A percentile compares a stretch with the other conserved stretches of the same genome.
These are phyloP conservation scores for Cystofilobasidium bisporidii DNA, from an alignment of 768 basidiomycete species.

Conservation along the genomic window DNA sequence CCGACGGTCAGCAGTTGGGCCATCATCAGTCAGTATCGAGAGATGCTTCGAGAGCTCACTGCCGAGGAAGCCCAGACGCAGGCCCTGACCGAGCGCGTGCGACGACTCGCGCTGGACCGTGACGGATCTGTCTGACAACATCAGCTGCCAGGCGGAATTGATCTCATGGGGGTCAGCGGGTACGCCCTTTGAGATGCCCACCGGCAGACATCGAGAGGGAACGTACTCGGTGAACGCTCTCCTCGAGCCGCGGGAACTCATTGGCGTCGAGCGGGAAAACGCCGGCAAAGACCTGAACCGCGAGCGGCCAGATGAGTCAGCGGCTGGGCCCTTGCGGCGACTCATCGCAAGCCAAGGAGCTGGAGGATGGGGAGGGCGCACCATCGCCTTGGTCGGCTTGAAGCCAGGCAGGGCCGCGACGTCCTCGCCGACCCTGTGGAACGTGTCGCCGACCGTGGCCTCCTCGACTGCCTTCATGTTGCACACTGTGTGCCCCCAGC, in stretches of 20 bases:
- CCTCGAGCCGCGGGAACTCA: conserved; percentile 89
- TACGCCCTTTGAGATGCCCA: too few relatives aligned
- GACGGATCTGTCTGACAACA: conserved; percentile 77
- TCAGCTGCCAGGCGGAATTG: conserved; percentile 48
- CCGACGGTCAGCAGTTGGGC: too few relatives aligned
- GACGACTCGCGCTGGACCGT: conserved; percentile 86
- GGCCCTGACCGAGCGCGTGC: conserved; percentile 87
- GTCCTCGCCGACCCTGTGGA: conserved; percentile 60
- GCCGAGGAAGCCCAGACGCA: conserved; percentile 86
- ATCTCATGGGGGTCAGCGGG: too few relatives aligned
- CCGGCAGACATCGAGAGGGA: too few relatives aligned
- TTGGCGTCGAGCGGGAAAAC: conserved; percentile 84
- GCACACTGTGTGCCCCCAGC: conserved; percentile 48
- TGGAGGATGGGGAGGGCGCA: conserved; percentile 37
- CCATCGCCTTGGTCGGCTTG: conserved; percentile 89
- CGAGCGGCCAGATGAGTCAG: too few relatives aligned
- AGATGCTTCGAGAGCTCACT: conserved; percentile 9
- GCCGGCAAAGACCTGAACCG: conserved; percentile 73
- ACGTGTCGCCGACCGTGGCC: conserved; percentile 87
- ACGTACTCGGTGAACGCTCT: conserved; percentile 78
- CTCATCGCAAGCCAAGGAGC: too few relatives aligned
- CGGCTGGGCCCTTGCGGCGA: too few relatives aligned
- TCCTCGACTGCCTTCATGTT: conserved; percentile 83
- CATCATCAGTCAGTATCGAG: too few relatives aligned
- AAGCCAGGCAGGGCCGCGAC: conserved; percentile 84